phyloP scores from a whole-genome alignment of 129 eudicot species.

The Dittrichia graveolens region DNA sequence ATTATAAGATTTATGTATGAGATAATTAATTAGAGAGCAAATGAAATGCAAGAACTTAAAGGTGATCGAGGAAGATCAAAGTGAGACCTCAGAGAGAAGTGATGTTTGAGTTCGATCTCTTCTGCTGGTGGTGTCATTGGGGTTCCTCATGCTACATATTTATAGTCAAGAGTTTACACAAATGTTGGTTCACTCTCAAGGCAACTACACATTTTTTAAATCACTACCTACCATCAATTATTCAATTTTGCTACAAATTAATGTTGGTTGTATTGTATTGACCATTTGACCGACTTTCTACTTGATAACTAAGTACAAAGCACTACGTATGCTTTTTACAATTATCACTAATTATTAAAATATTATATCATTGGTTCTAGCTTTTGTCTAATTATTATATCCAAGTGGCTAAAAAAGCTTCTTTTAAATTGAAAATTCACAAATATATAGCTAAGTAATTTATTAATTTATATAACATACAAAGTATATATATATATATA shows the following conservation, averaged over 20 bases:
- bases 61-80: not conserved
- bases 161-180: constrained; percentile 22
- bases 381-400: not conserved
- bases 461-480: not conserved
- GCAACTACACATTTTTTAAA: not conserved
- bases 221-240: constrained; percentile 22
- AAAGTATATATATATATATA: too few relatives aligned
- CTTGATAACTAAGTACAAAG: not conserved
- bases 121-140: constrained; percentile 15
- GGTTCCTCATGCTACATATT: constrained; percentile 19
- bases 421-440: too few relatives aligned
- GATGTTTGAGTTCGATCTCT: not conserved
- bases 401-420: not conserved
- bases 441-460: too few relatives aligned
- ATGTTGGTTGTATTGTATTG: not conserved
- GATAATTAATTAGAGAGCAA: not conserved
- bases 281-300: not conserved
- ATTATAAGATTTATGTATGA: not conserved
- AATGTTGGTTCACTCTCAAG: not conserved
- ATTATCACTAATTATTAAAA: not conserved
- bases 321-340: not conserved
- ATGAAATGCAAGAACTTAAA: not conserved
- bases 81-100: constrained; percentile 18
- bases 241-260: constrained; percentile 19
- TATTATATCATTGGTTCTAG: not conserved